These are phyloP conservation scores for Apiotrichum gamsii DNA, from an alignment of 1,284 basidiomycete genomes.

Conservation along the genomic window DNA sequence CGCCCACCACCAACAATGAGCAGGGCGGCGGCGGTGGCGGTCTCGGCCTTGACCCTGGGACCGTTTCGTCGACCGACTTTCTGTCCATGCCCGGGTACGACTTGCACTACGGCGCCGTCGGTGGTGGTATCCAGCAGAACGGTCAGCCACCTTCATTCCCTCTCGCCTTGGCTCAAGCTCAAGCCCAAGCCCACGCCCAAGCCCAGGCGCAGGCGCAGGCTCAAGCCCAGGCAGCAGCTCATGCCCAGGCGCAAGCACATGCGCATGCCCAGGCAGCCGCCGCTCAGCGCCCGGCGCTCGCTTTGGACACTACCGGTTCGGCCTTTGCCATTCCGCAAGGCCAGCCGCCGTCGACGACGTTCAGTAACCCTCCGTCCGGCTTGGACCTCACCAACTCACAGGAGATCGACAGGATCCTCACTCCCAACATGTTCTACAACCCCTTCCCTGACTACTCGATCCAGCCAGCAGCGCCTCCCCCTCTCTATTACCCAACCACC, in stretches of 20 bases:
- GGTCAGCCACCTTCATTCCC: neutral
- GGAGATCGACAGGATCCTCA: constrained; percentile 13
- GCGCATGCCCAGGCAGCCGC: neutral
- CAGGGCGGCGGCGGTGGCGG: neutral
- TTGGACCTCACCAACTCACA: constrained; percentile 10
- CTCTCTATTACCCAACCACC: constrained; percentile 20
- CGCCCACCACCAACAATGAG: constrained; percentile 1
- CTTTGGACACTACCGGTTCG: constrained; percentile 20
- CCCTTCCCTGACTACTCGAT: constrained; percentile 2
- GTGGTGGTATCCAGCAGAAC: too few species aligned
- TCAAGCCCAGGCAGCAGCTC: too few species aligned
- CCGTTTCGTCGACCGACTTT: constrained; percentile 2
- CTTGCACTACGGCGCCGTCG: neutral
- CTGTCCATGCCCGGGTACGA: constrained; percentile 2
- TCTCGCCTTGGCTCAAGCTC: neutral
- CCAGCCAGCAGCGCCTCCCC: constrained; percentile 3
- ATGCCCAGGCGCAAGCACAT: too few species aligned
- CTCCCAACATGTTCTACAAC: constrained; percentile 16
- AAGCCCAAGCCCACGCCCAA: neutral
- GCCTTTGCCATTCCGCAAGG: constrained; percentile 14
- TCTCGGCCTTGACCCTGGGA: constrained; percentile 12
- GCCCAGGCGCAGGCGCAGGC: neutral
- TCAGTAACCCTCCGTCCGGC: constrained; percentile 17
- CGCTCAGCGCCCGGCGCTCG: constrained; percentile 18
- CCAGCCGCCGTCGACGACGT: constrained; percentile 17